Conservation (phyloP, 371 early-diverging fungal species). For the Saksenaea vasiformis region DNA sequence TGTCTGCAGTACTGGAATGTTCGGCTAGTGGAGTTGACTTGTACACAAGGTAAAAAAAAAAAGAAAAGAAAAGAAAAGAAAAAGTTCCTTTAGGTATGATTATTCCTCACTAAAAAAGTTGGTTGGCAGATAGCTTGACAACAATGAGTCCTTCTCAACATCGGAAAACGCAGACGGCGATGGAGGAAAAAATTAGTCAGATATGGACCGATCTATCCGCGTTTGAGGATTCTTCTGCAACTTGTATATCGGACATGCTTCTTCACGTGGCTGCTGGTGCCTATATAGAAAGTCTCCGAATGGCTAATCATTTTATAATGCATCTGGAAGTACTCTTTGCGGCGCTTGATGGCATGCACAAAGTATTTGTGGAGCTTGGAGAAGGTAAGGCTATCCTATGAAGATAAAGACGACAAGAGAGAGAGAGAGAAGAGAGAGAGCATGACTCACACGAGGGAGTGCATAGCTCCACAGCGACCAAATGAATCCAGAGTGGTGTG, state of each 20-base stretch:
- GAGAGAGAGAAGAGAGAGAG: too few relatives aligned
- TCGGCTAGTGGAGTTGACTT: constrained; percentile 44
- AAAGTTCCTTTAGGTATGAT: neutral
- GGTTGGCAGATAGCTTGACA: neutral
- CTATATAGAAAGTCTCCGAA: constrained; percentile 81
- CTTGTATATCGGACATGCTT: constrained; percentile 96
- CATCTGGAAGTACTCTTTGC: constrained; percentile 90
- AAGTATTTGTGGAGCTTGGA: constrained; percentile 23
- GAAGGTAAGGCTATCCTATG: constrained; percentile 11
- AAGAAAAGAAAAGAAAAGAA: too few relatives aligned
- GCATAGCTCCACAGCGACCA: constrained; percentile 62
- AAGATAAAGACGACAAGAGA: too few relatives aligned
- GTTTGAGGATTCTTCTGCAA: constrained; percentile 95
- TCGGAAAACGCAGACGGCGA: constrained; percentile 40
- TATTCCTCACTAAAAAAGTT: neutral
- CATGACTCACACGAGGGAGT: neutral
- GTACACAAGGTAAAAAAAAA: constrained; percentile 12
- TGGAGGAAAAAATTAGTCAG: constrained; percentile 79
- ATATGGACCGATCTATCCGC: constrained; percentile 91
- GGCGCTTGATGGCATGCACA: constrained; percentile 73
- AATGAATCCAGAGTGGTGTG: constrained; percentile 67
- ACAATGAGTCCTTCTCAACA: constrained; percentile 23
- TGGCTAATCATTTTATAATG: constrained; percentile 86
- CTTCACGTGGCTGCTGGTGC: constrained; percentile 86
- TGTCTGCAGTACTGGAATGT: constrained; percentile 71